Conservation (phyloP, 176 grass and related monocot genomes). For the Oryza officinalis region DNA sequence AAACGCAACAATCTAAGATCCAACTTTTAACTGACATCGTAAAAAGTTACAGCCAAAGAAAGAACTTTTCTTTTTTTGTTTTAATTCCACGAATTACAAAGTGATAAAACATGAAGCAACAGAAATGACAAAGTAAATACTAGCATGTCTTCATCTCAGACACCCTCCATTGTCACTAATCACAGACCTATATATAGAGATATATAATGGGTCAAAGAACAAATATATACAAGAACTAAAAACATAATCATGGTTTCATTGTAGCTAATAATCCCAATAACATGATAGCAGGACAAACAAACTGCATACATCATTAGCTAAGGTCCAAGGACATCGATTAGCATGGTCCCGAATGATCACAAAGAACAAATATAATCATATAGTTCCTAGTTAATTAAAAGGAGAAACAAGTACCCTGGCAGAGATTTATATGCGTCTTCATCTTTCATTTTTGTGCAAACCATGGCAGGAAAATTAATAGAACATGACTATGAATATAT, state of each 20-base stretch:
- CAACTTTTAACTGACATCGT: conserved; percentile 23
- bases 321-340: background rate
- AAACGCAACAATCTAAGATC: conserved; percentile 59
- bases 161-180: conserved; percentile 59
- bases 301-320: conserved; percentile 2
- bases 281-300: background rate
- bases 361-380: background rate
- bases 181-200: conserved; percentile 83
- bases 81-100: conserved; percentile 18
- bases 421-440: conserved; percentile 20
- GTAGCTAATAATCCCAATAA: background rate
- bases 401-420: background rate
- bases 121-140: conserved; percentile 30
- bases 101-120: conserved; percentile 9
- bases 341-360: background rate
- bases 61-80: background rate
- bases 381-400: background rate
- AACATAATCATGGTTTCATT: background rate
- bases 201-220: conserved; percentile 53
- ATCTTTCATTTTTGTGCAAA: background rate
- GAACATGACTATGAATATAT: conserved; percentile 25
- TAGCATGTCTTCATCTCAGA: conserved; percentile 54
- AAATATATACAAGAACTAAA: conserved; percentile 6
- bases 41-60: conserved; percentile 32
- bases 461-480: background rate